Percentiles rank a stretch among this genome's conserved stretches.
Evolutionary conservation across 495 filamentous ascomycete genomes (phyloP).

Genomic region (Hypoxylon trugodes): DNA sequence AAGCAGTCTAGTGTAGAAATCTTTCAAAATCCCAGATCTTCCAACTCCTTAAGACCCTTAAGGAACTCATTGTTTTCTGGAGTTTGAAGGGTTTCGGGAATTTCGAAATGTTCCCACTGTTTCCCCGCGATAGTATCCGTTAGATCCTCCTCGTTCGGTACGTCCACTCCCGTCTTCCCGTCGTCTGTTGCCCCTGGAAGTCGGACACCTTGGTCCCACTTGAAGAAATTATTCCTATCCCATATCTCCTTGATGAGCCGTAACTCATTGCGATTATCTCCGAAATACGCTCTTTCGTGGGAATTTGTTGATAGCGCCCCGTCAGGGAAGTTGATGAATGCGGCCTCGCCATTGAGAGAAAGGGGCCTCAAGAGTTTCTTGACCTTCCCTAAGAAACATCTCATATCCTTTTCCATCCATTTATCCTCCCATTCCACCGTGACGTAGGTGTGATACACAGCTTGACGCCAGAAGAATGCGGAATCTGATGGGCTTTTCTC

Average conservation of each 20-base stretch:
- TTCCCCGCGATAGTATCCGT: slow-evolving; percentile 20
- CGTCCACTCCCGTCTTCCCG: background rate
- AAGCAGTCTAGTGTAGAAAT: no score
- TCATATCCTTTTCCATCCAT: slow-evolving; percentile 41
- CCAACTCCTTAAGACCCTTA: background rate
- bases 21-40: background rate
- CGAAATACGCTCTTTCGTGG: slow-evolving; percentile 33
- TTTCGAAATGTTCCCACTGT: slow-evolving; percentile 16
- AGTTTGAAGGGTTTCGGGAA: no score
- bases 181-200: slow-evolving; percentile 7
- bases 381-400: slow-evolving; percentile 23
- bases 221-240: slow-evolving; percentile 27
- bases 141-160: slow-evolving; percentile 3
- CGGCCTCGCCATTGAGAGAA: slow-evolving; percentile 11
- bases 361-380: slow-evolving; percentile 31
- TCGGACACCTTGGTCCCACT: slow-evolving; percentile 17
- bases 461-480: slow-evolving; percentile 41
- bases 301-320: background rate
- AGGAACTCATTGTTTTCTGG: background rate
- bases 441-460: slow-evolving; percentile 37
- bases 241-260: slow-evolving; percentile 26
- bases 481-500: slow-evolving; percentile 7
- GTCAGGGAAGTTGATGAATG: slow-evolving; percentile 36
- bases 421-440: slow-evolving; percentile 44
- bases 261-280: slow-evolving; percentile 24